Percentiles rank a stretch among this genome's conserved stretches.
Evolutionary conservation across 345 rosid species (phyloP).

Genomic region (Eucalyptus regnans): DNA sequence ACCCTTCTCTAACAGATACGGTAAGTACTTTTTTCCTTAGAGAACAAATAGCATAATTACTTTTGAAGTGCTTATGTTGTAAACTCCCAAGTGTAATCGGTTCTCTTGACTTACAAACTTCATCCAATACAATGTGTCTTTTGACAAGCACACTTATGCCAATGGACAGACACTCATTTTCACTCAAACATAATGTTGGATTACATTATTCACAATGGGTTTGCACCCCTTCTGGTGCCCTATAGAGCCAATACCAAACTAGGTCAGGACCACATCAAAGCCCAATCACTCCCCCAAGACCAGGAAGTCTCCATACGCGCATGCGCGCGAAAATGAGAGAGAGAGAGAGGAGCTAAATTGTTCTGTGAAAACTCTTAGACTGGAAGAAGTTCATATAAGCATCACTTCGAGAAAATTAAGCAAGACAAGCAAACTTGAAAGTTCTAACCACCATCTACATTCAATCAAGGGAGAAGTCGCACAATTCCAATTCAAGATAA

Average conservation of each 20-base stretch:
- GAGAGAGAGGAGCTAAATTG: not conserved
- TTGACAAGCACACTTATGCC: not conserved
- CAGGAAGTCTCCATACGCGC: not conserved
- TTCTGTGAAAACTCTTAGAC: not conserved
- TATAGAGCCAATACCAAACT: not conserved
- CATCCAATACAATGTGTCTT: not conserved
- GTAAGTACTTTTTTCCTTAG: not conserved
- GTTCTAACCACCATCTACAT: not conserved
- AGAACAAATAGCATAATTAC: not conserved
- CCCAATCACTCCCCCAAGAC: not conserved
- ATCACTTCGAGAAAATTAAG: not conserved
- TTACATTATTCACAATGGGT: not conserved
- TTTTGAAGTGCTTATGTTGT: not conserved
- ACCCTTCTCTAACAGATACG: not conserved
- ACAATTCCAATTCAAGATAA: not conserved
- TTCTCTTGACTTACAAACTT: not conserved
- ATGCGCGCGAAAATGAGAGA: rapidly evolving
- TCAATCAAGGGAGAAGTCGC: not conserved
- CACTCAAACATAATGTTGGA: not conserved
- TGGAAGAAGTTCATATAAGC: not conserved
- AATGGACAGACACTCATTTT: not conserved
- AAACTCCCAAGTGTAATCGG: not conserved
- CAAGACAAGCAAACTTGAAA: not conserved
- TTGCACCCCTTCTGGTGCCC: not conserved
- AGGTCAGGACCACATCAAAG: not conserved